Base-by-base conservation (phyloP, 73 alveolate species). In the Durusdinium trenchii region DNA sequence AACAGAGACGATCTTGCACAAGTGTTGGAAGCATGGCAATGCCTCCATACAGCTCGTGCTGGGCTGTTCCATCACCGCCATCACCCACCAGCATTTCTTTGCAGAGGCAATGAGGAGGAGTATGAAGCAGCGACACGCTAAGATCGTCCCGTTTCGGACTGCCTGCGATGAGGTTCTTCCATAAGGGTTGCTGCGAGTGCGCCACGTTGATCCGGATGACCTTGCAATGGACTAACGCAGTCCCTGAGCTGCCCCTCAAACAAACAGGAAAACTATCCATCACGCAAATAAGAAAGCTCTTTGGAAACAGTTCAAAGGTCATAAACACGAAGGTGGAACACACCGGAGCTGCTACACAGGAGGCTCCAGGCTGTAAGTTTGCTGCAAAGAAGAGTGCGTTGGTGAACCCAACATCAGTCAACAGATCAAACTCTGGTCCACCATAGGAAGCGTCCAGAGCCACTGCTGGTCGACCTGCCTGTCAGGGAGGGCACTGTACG, bases 1-100 rank as follows among this genome's bases (percentile, higher is more conserved):
- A 40, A 38, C 10, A 12, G 43, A 43, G 43, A 78, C 6, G 3
- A 78, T 1, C 1, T 1, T 0, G 62, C 87, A 78, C 0, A 78
- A 36, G 38, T 78, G 42, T 5, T 78, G 62, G 62, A 78, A 45
- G 42, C 42, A 36, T 0, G 87, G 87, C 62, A 78, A 45, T 0
- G 14, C 60, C 43, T 78, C 62, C 87, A 78, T 78, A 3, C 6
- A 6, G 10, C 62, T 43, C 10, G 42, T 14, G 43, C 62, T 43
- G 4, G 87, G 87, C 62, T 78, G 87, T 26, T 78, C 87, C 87
- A 78, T 7, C 18, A 78, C 87, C 87, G 42, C 87, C 87, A 78
- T 7, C 18, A 78, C 87, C 87, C 87, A 43, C 87, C 87, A 78
- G 23, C 1, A 26, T 3, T 38, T 61, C 36, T 78, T 78, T 18